Base-by-base conservation (phyloP, 2,329 filamentous ascomycete species). In the Pseudogymnoascus sp. region DNA sequence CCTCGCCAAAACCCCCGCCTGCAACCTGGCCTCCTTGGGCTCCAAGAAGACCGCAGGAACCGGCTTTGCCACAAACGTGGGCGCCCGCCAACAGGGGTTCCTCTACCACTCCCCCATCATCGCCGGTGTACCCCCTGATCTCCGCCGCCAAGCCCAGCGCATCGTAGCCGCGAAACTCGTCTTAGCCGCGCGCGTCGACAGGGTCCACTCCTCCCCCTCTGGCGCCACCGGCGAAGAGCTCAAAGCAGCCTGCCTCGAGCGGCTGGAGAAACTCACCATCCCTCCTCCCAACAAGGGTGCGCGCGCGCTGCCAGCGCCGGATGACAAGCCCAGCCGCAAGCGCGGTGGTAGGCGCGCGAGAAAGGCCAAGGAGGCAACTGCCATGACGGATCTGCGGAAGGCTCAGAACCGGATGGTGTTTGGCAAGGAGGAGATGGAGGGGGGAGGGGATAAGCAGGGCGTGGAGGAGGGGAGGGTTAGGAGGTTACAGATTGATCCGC, bases 321-420 rank as follows among this genome's bases (percentile, higher is more conserved):
- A 97, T 73, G 95, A 99, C 76, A 99, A 97, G 75, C 95, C 92
- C 1, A 87, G 90, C 0, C 83, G 93, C 35, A 99, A 99, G 76
- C 89, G 95, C 68, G 95, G 95, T 75, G 95, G 95, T 61, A 83
- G 93, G 63, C 83, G 92, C 68, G 95, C 93, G 11, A 82, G 95
- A 64, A 96, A 96, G 76, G 93, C 93, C 65, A 99, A 99, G 82
- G 95, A 96, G 76, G 93, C 93, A 3, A 91, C 91, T 6, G 93
- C 95, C 65, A 96, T 97, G 91, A 99, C 95, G 0, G 95, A 99
- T 63, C 80, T 99, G 31, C 87, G 93, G 68, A 97, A 97, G 76
- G 92, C 92, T 4, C 95, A 97, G 77, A 99, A 99, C 78, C 86
- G 95, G 62, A 88, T 99, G 84, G 91, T 88, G 0, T 99, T 99